These are phyloP conservation scores for Candida sp. DNA, from an alignment of 1,139 yeast genomes.

Conservation along the genomic window DNA sequence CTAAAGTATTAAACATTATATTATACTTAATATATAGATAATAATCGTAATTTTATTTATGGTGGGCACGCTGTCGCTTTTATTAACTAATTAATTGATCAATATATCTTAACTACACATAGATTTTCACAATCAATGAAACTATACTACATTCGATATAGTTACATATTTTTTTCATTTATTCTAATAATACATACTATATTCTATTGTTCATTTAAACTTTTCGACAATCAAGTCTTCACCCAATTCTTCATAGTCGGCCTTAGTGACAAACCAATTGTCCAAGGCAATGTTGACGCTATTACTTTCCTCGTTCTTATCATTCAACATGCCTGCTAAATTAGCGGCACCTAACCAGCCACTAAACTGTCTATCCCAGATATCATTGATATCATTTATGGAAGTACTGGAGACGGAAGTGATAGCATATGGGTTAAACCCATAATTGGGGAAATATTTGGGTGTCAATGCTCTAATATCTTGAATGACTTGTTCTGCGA, in stretches of 20 bases:
- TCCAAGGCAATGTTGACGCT: slow-evolving; percentile 44
- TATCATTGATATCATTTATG: slow-evolving; percentile 28
- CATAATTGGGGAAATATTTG: slow-evolving; percentile 48
- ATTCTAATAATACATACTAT: background rate
- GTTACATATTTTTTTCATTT: background rate
- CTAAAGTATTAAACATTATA: no score
- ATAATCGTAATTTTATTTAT: no score
- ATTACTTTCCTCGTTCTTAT: slow-evolving; percentile 37
- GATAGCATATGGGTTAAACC: slow-evolving; percentile 22
- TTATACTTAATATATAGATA: no score
- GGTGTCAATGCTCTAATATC: slow-evolving; percentile 50
- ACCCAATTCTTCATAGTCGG: slow-evolving; percentile 60
- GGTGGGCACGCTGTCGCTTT: no score
- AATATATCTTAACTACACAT: background rate
- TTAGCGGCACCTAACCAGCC: slow-evolving; percentile 70
- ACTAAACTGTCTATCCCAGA: slow-evolving; percentile 54
- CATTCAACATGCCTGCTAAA: slow-evolving; percentile 51
- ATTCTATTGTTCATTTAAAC: slow-evolving; percentile 28
- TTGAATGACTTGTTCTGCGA: slow-evolving; percentile 58
- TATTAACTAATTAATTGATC: no score
- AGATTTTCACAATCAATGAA: background rate
- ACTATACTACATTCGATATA: background rate
- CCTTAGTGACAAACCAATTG: slow-evolving; percentile 52
- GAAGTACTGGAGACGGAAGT: slow-evolving; percentile 11
- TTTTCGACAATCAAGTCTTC: slow-evolving; percentile 54